Base-by-base conservation (phyloP, 73 alveolate genomes). In the Paramecium pentaurelia region DNA sequence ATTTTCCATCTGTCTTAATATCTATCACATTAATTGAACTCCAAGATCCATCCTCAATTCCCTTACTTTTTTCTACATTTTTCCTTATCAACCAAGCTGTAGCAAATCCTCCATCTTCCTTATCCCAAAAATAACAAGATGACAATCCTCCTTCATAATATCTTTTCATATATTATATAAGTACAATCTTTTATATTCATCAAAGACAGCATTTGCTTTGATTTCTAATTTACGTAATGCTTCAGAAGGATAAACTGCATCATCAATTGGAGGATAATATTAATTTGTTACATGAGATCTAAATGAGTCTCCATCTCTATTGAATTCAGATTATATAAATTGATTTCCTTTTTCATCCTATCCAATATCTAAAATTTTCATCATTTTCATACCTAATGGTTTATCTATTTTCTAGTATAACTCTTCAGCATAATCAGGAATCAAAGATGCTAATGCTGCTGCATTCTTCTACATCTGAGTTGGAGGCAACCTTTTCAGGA, bases 1-100 rank as follows among this genome's bases (percentile, higher is more conserved):
- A 42, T 47, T 89, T 89, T 10, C 84, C 80, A 30, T 60, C 92
- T 16, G 75, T 47, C 58, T 70, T 45, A 37, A 95, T 93, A 77
- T 93, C 90, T 54, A 93, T 92, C 4, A 95, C 95, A 91, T 96
- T 96, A 27, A 96, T 96, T 2, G 97, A 94, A 60, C 93, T 95
- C 98, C 98, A 96, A 11, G 94, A 86, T 4, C 98, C 98, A 28
- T 88, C 95, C 42, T 92, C 86, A 54, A 96, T 92, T 18, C 96
- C 96, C 85, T 94, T 77, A 16, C 70, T 92, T 44, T 92, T 93
- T 27, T 71, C 92, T 22, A 95, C 86, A 36, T 92, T 96, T 84
- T 89, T 89, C 58, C 88, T 89, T 42, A 89, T 60, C 58, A 71
- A 64, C 86, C 88, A 89, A 14, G 94, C 94, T 18, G 89, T 47